Base-by-base conservation (phyloP, 768 basidiomycete species). In the Tephrocybe sp. region DNA sequence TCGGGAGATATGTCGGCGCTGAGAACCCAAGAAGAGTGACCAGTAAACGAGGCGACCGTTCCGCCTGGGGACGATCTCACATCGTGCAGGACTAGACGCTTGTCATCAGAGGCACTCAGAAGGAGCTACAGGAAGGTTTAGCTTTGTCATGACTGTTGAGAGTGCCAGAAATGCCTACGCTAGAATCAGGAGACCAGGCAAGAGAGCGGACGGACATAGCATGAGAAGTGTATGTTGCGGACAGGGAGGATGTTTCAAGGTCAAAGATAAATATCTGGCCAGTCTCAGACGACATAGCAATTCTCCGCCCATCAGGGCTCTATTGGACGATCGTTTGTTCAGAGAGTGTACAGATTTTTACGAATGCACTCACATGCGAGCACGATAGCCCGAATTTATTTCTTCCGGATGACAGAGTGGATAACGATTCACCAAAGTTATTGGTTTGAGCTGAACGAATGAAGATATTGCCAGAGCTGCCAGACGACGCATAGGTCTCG, bases 211-310 rank as follows among this genome's bases (percentile, higher is more conserved):
- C 91, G 40, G 85, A 80, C 86, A 93, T 92, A 9, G 91, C 93
- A 66, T 98, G 94, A 2, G 91, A 90, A 4, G 85, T 84, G 68
- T 86, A 95, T 2, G 87, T 90, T 3, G 82, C 74, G 0, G 78
- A 69, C 38, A 96, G 69, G 6, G 84, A 68, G 53, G 73, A 74
- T 2, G 87, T 77, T 63, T 89, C 86, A 33, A 88, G 65, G 65
- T 96, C 93, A 55, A 94, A 88, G 38, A 98, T 74, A 66, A 82
- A 90, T 48, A 96, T 86, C 60, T 93, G 88, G n/a, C 94, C 94
- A 1, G 83, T 78, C 66, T 96, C 93, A 8, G 85, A 83, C 3
- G 92, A 83, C 57, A 96, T 76, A 14, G 90, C 94, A 41, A 98
- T 69, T 37, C 83, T 81, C 56, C 78, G 78, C 36, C 94, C 93